Evolutionary conservation across 2,329 filamentous ascomycete genomes (phyloP).

Genomic region (Aspergillus glaucus): DNA sequence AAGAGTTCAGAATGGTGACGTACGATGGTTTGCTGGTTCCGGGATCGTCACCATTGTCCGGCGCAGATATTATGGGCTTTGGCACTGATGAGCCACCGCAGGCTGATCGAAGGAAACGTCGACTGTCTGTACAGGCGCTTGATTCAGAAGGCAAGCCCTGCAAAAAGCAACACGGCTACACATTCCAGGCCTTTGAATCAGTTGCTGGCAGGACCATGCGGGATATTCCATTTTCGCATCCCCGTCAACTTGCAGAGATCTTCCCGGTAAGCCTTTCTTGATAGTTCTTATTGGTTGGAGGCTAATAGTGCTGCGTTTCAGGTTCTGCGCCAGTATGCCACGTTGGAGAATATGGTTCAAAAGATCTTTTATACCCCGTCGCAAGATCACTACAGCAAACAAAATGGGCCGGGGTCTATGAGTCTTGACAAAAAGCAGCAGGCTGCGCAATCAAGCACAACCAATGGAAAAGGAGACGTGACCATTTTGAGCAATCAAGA

Average conservation of each 20-base stretch:
- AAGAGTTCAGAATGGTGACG: conserved; percentile 33
- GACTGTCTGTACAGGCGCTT: conserved; percentile 26
- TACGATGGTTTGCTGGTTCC: conserved; percentile 36
- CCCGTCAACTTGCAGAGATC: conserved; percentile 39
- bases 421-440: conserved; percentile 1
- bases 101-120: conserved; percentile 26
- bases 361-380: conserved; percentile 25
- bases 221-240: conserved; percentile 41
- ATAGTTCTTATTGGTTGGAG: not conserved
- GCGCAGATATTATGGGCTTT: conserved; percentile 17
- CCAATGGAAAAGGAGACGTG: conserved; percentile 12
- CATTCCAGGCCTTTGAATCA: conserved; percentile 38
- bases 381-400: conserved; percentile 9
- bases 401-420: conserved; percentile 4
- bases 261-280: conserved; percentile 24
- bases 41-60: conserved; percentile 18
- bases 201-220: conserved; percentile 35
- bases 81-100: conserved; percentile 22
- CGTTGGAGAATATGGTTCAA: conserved; percentile 34
- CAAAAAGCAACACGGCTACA: conserved; percentile 36
- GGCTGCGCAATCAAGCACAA: conserved; percentile 3
- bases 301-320: conserved; percentile 10
- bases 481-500: conserved; percentile 37
- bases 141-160: conserved; percentile 22
- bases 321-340: conserved; percentile 41